A percentile compares a stretch with the other conserved stretches of the same genome.
These are phyloP conservation scores for Austroboletus novae-zelandiae DNA, from an alignment of 1,284 basidiomycete genomes.

Conservation along the genomic window DNA sequence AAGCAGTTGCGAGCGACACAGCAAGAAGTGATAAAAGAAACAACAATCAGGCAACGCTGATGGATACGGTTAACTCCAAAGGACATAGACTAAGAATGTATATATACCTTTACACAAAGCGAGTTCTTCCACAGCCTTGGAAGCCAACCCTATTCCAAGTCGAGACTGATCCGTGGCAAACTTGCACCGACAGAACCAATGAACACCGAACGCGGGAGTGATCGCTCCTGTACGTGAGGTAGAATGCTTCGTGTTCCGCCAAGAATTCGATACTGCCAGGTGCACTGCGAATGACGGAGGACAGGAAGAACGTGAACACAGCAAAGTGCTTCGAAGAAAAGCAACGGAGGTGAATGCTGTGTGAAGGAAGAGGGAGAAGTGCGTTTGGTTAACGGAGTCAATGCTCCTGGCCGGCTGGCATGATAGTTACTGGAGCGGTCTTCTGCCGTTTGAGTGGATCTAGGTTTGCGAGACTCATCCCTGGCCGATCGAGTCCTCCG, in stretches of 20 bases:
- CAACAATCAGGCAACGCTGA: background rate
- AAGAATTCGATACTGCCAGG: constrained; percentile 12
- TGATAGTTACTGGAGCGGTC: constrained; percentile 3
- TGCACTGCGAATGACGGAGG: background rate
- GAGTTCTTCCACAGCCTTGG: background rate
- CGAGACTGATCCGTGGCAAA: constrained; percentile 3
- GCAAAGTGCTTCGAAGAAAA: background rate
- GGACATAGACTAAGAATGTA: background rate
- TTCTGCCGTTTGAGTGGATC: constrained; percentile 6
- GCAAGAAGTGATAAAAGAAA: background rate
- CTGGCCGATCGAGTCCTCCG: constrained; percentile 10
- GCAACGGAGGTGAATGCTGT: background rate
- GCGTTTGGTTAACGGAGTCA: background rate
- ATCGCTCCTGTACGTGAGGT: too few species aligned
- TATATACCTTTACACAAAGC: constrained; percentile 17
- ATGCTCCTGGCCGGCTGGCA: constrained; percentile 9
- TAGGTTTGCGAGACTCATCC: constrained; percentile 10
- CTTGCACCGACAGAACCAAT: constrained; percentile 5
- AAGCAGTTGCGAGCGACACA: background rate
- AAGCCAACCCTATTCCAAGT: background rate
- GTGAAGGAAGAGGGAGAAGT: constrained; percentile 5
- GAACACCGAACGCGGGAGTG: constrained; percentile 6
- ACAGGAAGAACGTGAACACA: constrained; percentile 10
- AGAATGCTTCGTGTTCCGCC: background rate
- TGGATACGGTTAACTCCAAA: background rate